Evolutionary conservation across 2,329 filamentous ascomycete species (phyloP), one percentile per base, ranked within the genome.

Genomic region (Diplodia intermedia): DNA sequence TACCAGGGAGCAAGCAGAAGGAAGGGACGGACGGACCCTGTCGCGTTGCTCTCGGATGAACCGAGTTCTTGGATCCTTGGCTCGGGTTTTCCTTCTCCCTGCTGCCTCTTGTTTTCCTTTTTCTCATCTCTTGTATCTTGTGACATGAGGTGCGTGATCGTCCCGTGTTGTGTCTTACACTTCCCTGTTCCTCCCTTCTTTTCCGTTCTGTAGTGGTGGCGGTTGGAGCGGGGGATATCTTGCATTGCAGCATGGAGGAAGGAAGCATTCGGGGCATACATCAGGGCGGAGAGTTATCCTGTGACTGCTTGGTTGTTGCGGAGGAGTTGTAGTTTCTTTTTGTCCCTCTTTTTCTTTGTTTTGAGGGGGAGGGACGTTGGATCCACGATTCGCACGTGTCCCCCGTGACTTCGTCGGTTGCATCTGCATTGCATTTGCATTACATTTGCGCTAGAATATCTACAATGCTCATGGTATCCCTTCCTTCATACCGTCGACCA

Each of bases 21-120:
- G 43, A 47, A 20, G 43, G 38, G 14, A 43, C 38, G n/a, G 26
- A 26, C 26, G 26, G 26, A 26, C 40, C 31, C 31, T 7, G 7
- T 8, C 20, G 43, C 18, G 18, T 47, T 47, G 7, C 15, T 61
- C 57, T 38, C 36, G 57, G 60, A 52, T 36, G 60, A 40, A 49
- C 57, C 40, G 57, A 20, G 18, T 47, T 9, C 43, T 9, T 47
- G 43, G 23, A 18, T 15, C 9, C 31, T 12, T 20, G 50, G 33
- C 29, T 52, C 18, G 20, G n/a, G 36, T 53, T 31, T 43, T 49
- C 20, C 12, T 23, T 61, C 15, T 47, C 7, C 15, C 52, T 33
- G 12, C n/a, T n/a, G 23, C 50, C n/a, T 36, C 53, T 20, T 47
- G 0, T 20, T 47, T 47, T 47, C 20, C 9, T 47, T 47, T 47